These are phyloP conservation scores for Salvia sclarea DNA, from an alignment of 305 asterid genomes.

Conservation along the genomic window DNA sequence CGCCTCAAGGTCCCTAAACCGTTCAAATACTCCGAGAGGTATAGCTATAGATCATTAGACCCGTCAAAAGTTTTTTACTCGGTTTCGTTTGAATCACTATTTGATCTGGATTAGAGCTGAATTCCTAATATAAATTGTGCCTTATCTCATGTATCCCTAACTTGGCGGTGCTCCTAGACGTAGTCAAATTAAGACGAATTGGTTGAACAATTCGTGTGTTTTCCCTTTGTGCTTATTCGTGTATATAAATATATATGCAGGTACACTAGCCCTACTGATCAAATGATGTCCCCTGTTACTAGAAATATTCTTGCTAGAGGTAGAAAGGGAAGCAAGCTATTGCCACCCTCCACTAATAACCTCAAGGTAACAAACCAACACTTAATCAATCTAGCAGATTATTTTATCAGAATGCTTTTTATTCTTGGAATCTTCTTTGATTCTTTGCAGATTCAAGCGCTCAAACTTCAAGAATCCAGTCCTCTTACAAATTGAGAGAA, in stretches of 20 bases:
- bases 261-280: constrained; percentile 90
- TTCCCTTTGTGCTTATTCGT: too few species aligned
- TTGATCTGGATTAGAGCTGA: too few species aligned
- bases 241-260: constrained; percentile 32
- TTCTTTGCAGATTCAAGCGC: constrained; percentile 36
- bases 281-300: constrained; percentile 76
- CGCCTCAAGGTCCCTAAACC: constrained; percentile 76
- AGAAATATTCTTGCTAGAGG: constrained; percentile 70
- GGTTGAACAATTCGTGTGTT: too few species aligned
- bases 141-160: too few species aligned
- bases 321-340: constrained; percentile 49
- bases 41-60: too few species aligned
- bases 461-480: constrained; percentile 26
- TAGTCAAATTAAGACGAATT: too few species aligned
- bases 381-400: not conserved
- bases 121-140: too few species aligned
- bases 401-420: too few species aligned
- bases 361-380: constrained; percentile 35
- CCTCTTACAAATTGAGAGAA: constrained; percentile 16
- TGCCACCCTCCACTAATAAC: constrained; percentile 57
- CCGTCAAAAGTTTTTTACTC: too few species aligned
- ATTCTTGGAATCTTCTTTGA: not conserved
- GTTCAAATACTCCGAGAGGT: constrained; percentile 77
- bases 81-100: too few species aligned
- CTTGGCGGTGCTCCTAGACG: too few species aligned